Percentiles rank a stretch among this genome's conserved stretches.
phyloP scores from a whole-genome alignment of 129 eudicot species.

The Rutidosis leptorrhynchoides region DNA sequence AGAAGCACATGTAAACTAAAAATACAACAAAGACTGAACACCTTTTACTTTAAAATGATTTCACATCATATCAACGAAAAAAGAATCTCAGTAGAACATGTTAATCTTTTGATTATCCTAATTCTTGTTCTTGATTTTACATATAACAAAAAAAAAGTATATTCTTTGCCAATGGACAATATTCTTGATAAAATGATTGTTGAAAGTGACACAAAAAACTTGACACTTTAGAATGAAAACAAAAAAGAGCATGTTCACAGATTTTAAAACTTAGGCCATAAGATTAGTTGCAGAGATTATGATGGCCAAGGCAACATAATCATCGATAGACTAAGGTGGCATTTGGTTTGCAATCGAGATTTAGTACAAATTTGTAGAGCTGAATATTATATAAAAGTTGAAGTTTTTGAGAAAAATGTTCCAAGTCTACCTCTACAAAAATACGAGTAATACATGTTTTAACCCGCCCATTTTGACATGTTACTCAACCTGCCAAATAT shows the following conservation, averaged over 20 bases:
- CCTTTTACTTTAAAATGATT: slow-evolving; percentile 17
- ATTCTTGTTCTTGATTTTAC: slow-evolving; percentile 8
- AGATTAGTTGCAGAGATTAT: neutral
- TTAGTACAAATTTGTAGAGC: neutral
- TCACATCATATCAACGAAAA: slow-evolving; percentile 27
- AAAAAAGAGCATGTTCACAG: slow-evolving; percentile 1
- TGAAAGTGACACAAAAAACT: slow-evolving; percentile 13
- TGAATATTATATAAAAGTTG: neutral
- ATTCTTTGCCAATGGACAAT: slow-evolving; percentile 16
- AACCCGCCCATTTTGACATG: slow-evolving; percentile 2
- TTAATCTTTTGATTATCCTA: neutral
- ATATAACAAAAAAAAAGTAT: neutral
- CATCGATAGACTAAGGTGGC: neutral
- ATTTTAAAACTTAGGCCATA: neutral
- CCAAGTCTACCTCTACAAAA: neutral
- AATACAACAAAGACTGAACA: slow-evolving; percentile 23
- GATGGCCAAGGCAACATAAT: neutral
- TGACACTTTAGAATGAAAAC: neutral
- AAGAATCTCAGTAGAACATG: slow-evolving; percentile 14
- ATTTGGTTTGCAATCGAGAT: neutral
- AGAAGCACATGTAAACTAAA: slow-evolving; percentile 15
- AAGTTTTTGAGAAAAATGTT: neutral
- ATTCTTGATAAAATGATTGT: neutral
- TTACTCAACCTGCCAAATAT: neutral
- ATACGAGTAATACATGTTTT: neutral